Conservation (phyloP, 75 land plant genomes). For the Picea sitchensis region DNA sequence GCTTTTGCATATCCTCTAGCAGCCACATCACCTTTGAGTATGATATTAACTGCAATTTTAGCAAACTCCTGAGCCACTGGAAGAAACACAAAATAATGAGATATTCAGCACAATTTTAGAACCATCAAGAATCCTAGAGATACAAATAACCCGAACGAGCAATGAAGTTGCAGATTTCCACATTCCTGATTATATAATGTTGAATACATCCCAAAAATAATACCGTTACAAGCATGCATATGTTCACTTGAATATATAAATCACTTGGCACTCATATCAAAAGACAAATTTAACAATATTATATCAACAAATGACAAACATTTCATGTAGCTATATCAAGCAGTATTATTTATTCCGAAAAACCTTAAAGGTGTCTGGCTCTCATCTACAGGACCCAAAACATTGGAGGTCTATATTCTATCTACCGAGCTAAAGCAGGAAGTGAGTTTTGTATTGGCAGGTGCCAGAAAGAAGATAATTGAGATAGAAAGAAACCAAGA, state of each 20-base stretch:
- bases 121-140: not conserved
- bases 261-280: not conserved
- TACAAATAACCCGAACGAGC: not conserved
- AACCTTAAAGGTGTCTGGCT: not conserved
- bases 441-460: no score
- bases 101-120: not conserved
- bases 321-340: not conserved
- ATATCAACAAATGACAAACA: not conserved
- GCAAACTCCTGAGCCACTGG: slow-evolving; percentile 32
- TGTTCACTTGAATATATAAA: not conserved
- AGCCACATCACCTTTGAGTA: slow-evolving; percentile 24
- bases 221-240: not conserved
- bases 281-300: not conserved
- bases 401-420: no score
- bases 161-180: not conserved
- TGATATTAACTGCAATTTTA: slow-evolving; percentile 19
- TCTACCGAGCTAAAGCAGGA: no score
- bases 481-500: no score
- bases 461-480: no score
- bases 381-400: no score
- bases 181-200: not conserved
- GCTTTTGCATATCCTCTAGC: slow-evolving; percentile 31
- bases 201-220: not conserved
- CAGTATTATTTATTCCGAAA: not conserved
- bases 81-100: not conserved